phyloP scores from a whole-genome alignment of 2,329 filamentous ascomycete genomes.

The Sclerotinia borealis region DNA sequence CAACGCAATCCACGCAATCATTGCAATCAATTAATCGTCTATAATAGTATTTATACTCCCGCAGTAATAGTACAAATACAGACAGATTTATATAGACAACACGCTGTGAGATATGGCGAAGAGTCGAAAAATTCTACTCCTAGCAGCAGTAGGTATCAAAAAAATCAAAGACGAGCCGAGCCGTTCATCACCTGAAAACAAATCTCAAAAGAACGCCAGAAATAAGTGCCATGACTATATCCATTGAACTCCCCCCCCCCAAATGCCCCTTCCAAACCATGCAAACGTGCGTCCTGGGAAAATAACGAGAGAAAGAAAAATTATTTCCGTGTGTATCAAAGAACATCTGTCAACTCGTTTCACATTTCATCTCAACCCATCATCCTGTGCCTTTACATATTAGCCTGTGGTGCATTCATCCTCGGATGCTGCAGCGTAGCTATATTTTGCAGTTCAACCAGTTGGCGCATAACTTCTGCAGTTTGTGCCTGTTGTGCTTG shows the following conservation, averaged over 20 bases:
- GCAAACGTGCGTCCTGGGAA: neutral
- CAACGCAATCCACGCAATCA: no score
- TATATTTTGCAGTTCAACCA: conserved; percentile 10
- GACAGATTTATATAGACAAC: neutral
- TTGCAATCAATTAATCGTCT: neutral
- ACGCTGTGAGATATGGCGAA: no score
- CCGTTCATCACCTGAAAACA: neutral
- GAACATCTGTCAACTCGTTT: neutral
- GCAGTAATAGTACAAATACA: neutral
- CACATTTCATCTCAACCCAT: neutral
- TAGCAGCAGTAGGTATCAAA: neutral
- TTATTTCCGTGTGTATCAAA: neutral
- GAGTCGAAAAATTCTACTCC: neutral
- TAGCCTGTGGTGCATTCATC: conserved; percentile 12
- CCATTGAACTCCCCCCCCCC: conserved; percentile 12
- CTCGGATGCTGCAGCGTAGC: conserved; percentile 7
- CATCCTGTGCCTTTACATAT: neutral
- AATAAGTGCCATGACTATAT: neutral
- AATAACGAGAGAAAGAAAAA: neutral
- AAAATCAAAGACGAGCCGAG: neutral
- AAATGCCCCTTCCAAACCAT: conserved; percentile 10
- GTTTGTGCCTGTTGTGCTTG: conserved; percentile 9
- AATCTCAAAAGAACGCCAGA: conserved; percentile 5
- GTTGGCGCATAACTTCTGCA: conserved; percentile 14
- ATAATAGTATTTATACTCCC: neutral